phyloP scores from a whole-genome alignment of 23 red algal species.

The Gracilaria domingensis region DNA sequence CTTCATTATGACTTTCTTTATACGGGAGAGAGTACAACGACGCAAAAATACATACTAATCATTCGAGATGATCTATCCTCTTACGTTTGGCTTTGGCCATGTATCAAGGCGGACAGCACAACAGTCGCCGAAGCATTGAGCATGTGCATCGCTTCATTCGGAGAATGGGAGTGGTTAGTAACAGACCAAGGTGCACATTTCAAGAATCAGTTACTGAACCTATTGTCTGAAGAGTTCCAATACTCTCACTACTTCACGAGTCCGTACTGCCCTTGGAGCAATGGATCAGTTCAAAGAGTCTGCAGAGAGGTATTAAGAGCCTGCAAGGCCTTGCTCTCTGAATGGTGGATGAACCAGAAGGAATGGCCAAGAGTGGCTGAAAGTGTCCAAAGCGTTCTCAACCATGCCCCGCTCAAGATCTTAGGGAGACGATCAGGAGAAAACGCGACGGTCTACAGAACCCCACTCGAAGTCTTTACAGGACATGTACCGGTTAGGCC shows the following conservation, averaged over 20 bases:
- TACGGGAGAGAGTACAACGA: slow-evolving; percentile 25
- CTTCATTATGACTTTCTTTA: slow-evolving; percentile 59
- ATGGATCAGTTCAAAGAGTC: slow-evolving; percentile 24
- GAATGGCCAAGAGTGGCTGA: slow-evolving; percentile 17
- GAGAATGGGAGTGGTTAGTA: slow-evolving; percentile 9
- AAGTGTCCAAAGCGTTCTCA: background rate
- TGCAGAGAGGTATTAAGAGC: slow-evolving; percentile 9
- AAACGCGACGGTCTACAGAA: background rate
- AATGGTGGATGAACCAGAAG: slow-evolving; percentile 4
- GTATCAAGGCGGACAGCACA: background rate
- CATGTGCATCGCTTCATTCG: slow-evolving; percentile 21
- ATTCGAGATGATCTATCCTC: background rate
- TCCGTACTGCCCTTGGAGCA: slow-evolving; percentile 8
- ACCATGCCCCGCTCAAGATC: background rate
- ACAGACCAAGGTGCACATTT: slow-evolving; percentile 47
- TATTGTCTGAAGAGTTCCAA: background rate
- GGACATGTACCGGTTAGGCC: slow-evolving; percentile 4
- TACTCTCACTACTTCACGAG: slow-evolving; percentile 29
- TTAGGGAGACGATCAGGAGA: background rate
- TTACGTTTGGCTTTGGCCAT: slow-evolving; percentile 25
- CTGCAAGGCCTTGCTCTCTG: slow-evolving; percentile 31
- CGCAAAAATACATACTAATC: slow-evolving; percentile 8
- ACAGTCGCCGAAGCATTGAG: slow-evolving; percentile 1
- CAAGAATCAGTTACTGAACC: slow-evolving; percentile 29
- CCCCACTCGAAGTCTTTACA: background rate